Evolutionary conservation across 139 green algal genomes (phyloP), one percentile per base, ranked within the genome.

Genomic region (Volvox reticuliferus): DNA sequence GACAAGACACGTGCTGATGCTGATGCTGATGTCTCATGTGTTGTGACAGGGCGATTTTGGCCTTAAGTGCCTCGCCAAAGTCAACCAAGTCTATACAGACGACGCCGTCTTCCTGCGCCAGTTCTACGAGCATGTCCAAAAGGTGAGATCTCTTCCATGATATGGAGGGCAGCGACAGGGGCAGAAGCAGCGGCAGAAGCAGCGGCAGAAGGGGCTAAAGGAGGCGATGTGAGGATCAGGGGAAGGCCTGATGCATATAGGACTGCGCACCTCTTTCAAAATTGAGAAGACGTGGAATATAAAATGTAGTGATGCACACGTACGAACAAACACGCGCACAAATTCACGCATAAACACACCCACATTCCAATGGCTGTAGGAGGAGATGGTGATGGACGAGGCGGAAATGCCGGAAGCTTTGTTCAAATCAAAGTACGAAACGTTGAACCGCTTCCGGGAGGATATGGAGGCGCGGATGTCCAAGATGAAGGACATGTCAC

Each of bases 121-220:
- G 9, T 90, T 90, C 86, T 90, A 84, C 73, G 86, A 90, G 86
- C 86, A 90, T 55, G 86, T 90, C 21, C 86, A 90, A n/a, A 90
- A 90, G 73, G 86, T 76, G 84, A 3, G 33, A 55, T 9, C 44
- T 55, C 44, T 9, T 55, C 44, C n/a, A n/a, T n/a, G n/a, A n/a
- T n/a, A n/a, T n/a, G n/a, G n/a, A n/a, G n/a, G n/a, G n/a, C n/a
- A n/a, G n/a, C n/a, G n/a, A n/a, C n/a, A n/a, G n/a, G n/a, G n/a
- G n/a, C n/a, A n/a, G n/a, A n/a, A n/a, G n/a, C n/a, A n/a, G 44
- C 44, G 44, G 9, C 44, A 55, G 5, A 5, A 9, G 44, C 44
- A 55, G 44, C 44, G 44, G 9, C 44, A 28, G 6, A 24, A 76
- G 22, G 22, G 68, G 22, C n/a, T n/a, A n/a, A n/a, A n/a, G n/a